Conservation (phyloP, 257 asterid species). For the Ajuga chamaepitys region DNA sequence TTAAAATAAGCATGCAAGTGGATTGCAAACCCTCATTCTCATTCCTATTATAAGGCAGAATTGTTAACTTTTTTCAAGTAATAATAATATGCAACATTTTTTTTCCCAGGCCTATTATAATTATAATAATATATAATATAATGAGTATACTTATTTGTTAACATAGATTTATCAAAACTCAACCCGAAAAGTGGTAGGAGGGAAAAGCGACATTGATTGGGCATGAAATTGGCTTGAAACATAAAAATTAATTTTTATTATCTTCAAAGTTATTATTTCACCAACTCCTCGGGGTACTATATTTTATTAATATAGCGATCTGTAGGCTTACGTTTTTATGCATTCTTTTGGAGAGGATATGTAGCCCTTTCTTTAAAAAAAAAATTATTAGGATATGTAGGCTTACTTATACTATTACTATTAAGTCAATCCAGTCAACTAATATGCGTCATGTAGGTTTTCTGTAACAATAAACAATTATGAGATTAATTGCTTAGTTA, state of each 20-base stretch:
- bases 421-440: not conserved
- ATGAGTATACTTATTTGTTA: too few relatives aligned
- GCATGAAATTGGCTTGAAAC: conserved; percentile 6
- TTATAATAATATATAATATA: too few relatives aligned
- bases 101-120: too few relatives aligned
- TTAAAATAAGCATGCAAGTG: not conserved
- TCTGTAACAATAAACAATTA: too few relatives aligned
- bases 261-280: not conserved
- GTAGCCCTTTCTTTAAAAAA: too few relatives aligned
- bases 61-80: not conserved
- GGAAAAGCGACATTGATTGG: not conserved
- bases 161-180: too few relatives aligned
- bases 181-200: conserved; percentile 13
- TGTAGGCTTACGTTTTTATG: too few relatives aligned
- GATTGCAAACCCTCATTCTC: not conserved
- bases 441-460: not conserved
- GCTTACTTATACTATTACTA: not conserved
- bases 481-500: too few relatives aligned
- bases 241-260: not conserved
- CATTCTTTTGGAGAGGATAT: too few relatives aligned
- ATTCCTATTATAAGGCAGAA: not conserved
- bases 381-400: not conserved
- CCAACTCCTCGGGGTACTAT: not conserved
- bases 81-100: too few relatives aligned
- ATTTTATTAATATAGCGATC: too few relatives aligned